phyloP scores from a whole-genome alignment of 345 rosid genomes.

The Lepidium didymum region DNA sequence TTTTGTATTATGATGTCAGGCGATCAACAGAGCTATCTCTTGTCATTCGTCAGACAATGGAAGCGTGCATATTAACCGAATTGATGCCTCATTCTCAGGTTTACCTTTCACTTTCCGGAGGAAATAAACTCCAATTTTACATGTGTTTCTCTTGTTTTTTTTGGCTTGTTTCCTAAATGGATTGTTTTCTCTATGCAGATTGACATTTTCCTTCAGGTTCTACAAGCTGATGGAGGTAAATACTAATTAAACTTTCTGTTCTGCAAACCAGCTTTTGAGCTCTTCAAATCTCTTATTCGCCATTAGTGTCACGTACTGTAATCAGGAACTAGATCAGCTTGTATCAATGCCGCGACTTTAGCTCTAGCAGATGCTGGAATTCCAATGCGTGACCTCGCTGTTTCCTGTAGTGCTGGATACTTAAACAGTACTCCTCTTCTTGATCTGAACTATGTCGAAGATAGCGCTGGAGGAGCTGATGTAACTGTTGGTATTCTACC shows the following conservation, averaged over 20 bases:
- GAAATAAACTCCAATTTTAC: not conserved
- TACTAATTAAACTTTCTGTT: not conserved
- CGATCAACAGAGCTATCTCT: constrained; percentile 94
- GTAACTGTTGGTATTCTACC: constrained; percentile 85
- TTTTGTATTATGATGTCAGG: constrained; percentile 33
- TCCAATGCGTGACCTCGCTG: constrained; percentile 92
- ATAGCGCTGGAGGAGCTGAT: constrained; percentile 97
- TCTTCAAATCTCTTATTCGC: not conserved
- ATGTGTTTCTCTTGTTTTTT: too few species aligned
- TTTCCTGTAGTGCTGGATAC: constrained; percentile 95
- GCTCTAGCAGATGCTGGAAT: constrained; percentile 98
- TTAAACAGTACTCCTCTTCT: constrained; percentile 82
- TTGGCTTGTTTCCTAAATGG: not conserved
- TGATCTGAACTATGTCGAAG: constrained; percentile 87
- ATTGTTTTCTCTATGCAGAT: constrained; percentile 45
- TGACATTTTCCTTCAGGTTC: constrained; percentile 91
- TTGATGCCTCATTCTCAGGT: constrained; percentile 96
- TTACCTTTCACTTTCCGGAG: not conserved
- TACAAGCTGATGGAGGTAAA: constrained; percentile 97
- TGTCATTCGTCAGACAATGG: constrained; percentile 93
- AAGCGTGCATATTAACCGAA: constrained; percentile 77
- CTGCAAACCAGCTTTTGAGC: not conserved
- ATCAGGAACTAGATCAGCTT: constrained; percentile 88
- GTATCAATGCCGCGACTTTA: constrained; percentile 95
- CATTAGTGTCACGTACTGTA: not conserved